These are phyloP conservation scores for Pseudonitzschia multiseries DNA, from an alignment of 108 stramenopile species.

Conservation along the genomic window DNA sequence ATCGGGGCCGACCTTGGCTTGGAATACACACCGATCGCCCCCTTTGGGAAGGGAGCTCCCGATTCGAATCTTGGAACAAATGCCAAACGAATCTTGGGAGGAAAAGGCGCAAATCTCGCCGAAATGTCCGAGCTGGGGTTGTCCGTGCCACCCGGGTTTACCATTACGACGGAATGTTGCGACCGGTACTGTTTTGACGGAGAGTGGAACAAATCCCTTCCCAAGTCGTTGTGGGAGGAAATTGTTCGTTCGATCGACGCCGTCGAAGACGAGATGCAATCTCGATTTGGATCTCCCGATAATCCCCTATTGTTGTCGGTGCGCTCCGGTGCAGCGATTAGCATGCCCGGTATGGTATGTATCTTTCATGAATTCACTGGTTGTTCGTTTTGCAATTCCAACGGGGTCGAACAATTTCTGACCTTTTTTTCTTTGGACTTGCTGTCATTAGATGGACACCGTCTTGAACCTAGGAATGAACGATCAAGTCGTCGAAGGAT, in stretches of 20 bases:
- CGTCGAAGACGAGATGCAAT: conserved; percentile 56
- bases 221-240: conserved; percentile 48
- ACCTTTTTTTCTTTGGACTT: background rate
- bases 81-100: conserved; percentile 53
- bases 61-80: conserved; percentile 5
- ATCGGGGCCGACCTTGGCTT: conserved; percentile 15
- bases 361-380: conserved; percentile 5
- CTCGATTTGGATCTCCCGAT: conserved; percentile 49
- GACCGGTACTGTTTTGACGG: conserved; percentile 37
- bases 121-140: conserved; percentile 73
- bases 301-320: conserved; percentile 71
- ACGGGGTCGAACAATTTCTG: conserved; percentile 18
- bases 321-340: conserved; percentile 62
- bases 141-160: conserved; percentile 81
- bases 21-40: conserved; percentile 40
- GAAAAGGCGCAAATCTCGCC: conserved; percentile 73
- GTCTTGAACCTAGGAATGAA: conserved; percentile 86
- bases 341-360: conserved; percentile 75
- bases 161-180: conserved; percentile 67
- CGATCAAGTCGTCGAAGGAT: conserved; percentile 70
- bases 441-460: conserved; percentile 60
- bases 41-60: conserved; percentile 48
- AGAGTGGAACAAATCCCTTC: conserved; percentile 36
- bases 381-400: conserved; percentile 9
- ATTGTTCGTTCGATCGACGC: conserved; percentile 29